A percentile compares a stretch with the other conserved stretches of the same genome.
These are phyloP conservation scores for Chrysosporium queenslandicum DNA, from an alignment of 2,329 filamentous ascomycete genomes.

Conservation along the genomic window DNA sequence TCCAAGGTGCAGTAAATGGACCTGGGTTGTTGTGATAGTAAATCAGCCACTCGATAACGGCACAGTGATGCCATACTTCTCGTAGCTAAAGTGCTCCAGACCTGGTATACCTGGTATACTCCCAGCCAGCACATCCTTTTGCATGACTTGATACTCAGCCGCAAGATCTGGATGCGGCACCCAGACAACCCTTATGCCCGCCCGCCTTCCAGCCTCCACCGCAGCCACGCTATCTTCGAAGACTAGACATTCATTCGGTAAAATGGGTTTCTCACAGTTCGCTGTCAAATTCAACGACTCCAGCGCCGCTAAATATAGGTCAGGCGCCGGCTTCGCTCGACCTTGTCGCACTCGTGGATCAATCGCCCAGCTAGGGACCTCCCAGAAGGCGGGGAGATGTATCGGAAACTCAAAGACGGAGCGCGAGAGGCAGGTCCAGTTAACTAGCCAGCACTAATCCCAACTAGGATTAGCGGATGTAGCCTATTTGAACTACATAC, in stretches of 20 bases:
- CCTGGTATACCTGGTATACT: conserved; percentile 24
- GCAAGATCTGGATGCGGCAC: conserved; percentile 27
- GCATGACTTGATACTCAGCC: conserved; percentile 26
- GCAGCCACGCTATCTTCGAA: conserved; percentile 29
- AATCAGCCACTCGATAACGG: too few species aligned
- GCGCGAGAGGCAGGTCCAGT: too few species aligned
- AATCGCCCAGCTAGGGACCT: too few species aligned
- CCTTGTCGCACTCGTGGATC: conserved; percentile 19
- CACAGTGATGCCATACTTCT: conserved; percentile 28
- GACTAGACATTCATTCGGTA: conserved; percentile 26
- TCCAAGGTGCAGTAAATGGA: too few species aligned
- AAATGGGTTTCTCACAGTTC: conserved; percentile 11
- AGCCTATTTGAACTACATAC: too few species aligned
- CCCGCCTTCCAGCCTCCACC: conserved; percentile 26
- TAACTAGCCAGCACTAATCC: too few species aligned
- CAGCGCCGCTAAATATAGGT: conserved; percentile 24
- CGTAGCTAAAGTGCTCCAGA: conserved; percentile 33
- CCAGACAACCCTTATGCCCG: conserved; percentile 30
- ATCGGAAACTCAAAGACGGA: too few species aligned
- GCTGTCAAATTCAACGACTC: conserved; percentile 16
- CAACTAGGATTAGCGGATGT: too few species aligned
- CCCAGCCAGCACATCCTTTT: conserved; percentile 26
- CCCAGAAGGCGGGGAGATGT: not conserved
- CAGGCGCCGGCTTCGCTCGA: conserved; percentile 23
- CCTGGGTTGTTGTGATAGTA: too few species aligned